Base-by-base conservation (phyloP, 148 eudicot genomes). In the Chenopodium album region DNA sequence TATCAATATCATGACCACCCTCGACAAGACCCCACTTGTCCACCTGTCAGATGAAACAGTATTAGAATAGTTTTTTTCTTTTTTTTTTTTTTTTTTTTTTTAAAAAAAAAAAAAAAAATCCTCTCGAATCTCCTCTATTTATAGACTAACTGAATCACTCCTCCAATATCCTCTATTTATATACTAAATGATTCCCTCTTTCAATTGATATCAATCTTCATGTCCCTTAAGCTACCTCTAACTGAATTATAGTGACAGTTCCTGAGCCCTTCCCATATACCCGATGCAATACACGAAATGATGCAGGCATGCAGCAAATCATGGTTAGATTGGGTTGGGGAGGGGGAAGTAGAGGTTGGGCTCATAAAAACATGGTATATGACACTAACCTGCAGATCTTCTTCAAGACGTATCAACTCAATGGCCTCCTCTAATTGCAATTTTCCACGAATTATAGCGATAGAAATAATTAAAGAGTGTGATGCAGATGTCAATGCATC, bases 1-100 rank as follows among this genome's bases (percentile, higher is more conserved):
- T 52, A 87, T 95, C 98, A 82, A 95, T 71, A 84, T 95, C 98
- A 86, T 95, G 98, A 78, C 98, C 98, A 52, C 98, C 98, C 90
- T 95, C 98, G 79, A 95, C 98, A 71, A 95, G 88, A 88, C 98
- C 98, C 97, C 98, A 93, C 70, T 84, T 86, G 79, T 92, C 96
- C 74, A 95, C 92, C 96, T 93, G 89, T 74, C 85, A 56, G 52
- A 67, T 62, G 1, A 54, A 76, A 80, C 26, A 28, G 23, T 20
- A 23, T 66, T 41, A 41, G 44, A 41, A 41, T 41, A 41, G 44
- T 41, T 28, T 28, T 28, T 28, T 28, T 0, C 0, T 26, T 26
- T 26, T 26, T 26, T 26, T 26, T 26, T 26, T 26, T 26, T 26
- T 26, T 26, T 26, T 26, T 26, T 26, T 26, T 26, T 26, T 26